A percentile compares a stretch with the other conserved stretches of the same genome.
Conservation (phyloP, 352 stramenopile genomes). For the Pythium folliculosum region DNA sequence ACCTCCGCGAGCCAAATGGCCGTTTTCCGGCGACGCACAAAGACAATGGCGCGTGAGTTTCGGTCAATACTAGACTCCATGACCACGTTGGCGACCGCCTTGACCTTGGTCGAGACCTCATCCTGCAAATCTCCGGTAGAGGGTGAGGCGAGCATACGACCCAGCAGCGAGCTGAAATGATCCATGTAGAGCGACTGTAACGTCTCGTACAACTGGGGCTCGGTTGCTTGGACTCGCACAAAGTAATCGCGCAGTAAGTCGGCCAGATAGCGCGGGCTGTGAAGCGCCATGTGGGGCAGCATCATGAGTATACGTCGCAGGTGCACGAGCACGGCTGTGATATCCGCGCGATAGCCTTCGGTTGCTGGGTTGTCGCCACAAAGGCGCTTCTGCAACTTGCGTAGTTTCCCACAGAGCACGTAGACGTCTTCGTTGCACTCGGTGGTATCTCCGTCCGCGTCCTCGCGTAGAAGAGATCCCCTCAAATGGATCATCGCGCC, state of each 20-base stretch:
- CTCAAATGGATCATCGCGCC: constrained; percentile 1
- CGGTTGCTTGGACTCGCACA: not conserved
- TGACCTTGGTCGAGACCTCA: constrained; percentile 60
- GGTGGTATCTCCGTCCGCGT: not conserved
- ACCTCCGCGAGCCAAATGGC: constrained; percentile 64
- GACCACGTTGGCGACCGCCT: constrained; percentile 52
- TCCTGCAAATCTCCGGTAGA: constrained; percentile 19
- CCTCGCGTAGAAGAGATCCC: not conserved
- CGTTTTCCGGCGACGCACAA: constrained; percentile 70
- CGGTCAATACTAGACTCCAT: constrained; percentile 43
- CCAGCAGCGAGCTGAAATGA: constrained; percentile 38
- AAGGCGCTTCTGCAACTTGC: constrained; percentile 7
- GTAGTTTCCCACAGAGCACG: constrained; percentile 17
- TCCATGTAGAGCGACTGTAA: constrained; percentile 25
- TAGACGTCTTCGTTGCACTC: constrained; percentile 17
- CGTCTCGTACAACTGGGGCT: constrained; percentile 2
- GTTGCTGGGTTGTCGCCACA: not conserved
- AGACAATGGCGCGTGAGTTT: constrained; percentile 75
- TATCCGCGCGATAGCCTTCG: not conserved
- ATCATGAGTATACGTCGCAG: constrained; percentile 25
- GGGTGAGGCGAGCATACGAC: constrained; percentile 29
- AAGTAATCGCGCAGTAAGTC: constrained; percentile 15
- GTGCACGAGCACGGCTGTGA: constrained; percentile 16
- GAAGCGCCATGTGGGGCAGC: constrained; percentile 10
- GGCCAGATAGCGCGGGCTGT: constrained; percentile 10